Conservation (phyloP, 306 rosid species). For the Cotoneaster glaucophyllus region DNA sequence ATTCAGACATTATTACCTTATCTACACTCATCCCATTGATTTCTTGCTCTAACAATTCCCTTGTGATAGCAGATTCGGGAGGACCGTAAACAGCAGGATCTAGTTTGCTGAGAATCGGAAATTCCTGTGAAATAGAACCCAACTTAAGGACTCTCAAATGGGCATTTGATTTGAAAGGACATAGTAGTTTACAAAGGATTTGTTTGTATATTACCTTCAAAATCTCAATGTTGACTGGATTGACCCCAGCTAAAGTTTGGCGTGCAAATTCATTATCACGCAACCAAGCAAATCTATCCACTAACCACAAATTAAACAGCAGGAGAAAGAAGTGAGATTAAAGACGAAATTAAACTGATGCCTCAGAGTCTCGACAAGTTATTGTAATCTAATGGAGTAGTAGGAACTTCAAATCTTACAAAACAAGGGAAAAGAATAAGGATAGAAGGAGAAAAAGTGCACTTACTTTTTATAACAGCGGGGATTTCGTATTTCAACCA, state of each 20-base stretch:
- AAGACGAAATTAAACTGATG: not conserved
- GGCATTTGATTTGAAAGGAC: not conserved
- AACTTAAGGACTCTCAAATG: conserved; percentile 4
- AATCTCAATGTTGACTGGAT: conserved; percentile 85
- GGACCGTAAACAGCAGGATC: conserved; percentile 74
- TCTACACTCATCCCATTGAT: conserved; percentile 69
- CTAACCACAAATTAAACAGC: conserved; percentile 26
- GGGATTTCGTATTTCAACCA: conserved; percentile 79
- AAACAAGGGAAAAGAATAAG: not conserved
- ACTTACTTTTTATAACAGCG: conserved; percentile 56
- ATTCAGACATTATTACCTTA: conserved; percentile 39
- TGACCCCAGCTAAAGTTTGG: conserved; percentile 83
- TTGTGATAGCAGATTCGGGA: conserved; percentile 67
- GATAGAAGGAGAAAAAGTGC: not conserved
- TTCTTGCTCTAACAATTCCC: conserved; percentile 72
- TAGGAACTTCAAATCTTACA: not conserved
- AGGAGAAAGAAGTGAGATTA: not conserved
- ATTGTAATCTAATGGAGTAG: too few species aligned
- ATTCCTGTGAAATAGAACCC: conserved; percentile 44
- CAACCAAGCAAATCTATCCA: conserved; percentile 86
- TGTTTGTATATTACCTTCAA: conserved; percentile 52
- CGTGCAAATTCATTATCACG: conserved; percentile 90
- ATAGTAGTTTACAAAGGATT: not conserved
- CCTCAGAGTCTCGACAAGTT: not conserved
- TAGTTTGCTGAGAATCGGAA: conserved; percentile 71